Conservation (phyloP, 139 green algal genomes). For the Chlorella sp. region DNA sequence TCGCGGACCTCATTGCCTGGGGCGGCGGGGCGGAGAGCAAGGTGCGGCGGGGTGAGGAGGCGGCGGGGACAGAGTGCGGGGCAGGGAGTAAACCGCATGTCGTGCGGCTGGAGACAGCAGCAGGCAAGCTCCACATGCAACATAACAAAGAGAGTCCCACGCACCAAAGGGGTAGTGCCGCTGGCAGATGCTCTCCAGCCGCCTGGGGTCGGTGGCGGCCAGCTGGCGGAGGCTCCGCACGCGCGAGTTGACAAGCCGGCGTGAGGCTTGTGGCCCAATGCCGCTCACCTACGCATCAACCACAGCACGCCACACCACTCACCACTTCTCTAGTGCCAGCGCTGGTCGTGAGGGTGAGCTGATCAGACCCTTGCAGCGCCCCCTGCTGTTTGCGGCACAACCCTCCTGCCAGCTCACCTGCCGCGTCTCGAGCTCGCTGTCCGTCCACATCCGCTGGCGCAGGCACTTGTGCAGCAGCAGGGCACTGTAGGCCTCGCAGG, state of each 20-base stretch:
- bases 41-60: background rate
- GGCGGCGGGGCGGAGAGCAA: background rate
- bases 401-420: constrained; percentile 30
- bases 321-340: no score
- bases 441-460: constrained; percentile 62
- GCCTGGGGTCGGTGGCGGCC: constrained; percentile 46
- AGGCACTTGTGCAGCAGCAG: constrained; percentile 60
- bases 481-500: constrained; percentile 46
- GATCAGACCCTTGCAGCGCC: no score
- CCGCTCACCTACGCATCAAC: no score
- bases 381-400: no score
- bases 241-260: constrained; percentile 53
- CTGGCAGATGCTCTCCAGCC: constrained; percentile 62
- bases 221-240: constrained; percentile 53
- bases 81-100: no score
- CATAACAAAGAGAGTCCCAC: no score
- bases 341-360: no score
- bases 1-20: constrained; percentile 53
- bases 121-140: no score
- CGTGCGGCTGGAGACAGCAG: no score
- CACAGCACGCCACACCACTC: no score
- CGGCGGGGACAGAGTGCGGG: no score
- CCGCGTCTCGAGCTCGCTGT: constrained; percentile 35
- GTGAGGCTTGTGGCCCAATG: constrained; percentile 10
- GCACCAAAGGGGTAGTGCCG: constrained; percentile 70